These are phyloP conservation scores for Trichoderma lentiforme DNA, from an alignment of 2,329 filamentous ascomycete species.

Conservation along the genomic window DNA sequence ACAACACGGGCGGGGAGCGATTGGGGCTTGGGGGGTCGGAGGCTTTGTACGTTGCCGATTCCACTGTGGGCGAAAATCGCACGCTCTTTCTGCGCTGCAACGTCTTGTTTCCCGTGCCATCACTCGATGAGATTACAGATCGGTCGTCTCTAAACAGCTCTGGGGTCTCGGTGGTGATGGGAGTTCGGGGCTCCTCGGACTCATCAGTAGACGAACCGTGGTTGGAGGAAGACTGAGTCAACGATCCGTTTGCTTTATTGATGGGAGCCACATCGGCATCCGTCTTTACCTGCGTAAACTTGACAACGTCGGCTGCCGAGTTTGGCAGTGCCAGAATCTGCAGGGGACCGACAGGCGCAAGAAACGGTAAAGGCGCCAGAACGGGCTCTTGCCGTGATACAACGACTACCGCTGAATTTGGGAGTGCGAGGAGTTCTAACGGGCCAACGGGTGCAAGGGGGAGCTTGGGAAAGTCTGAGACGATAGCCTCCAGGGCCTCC, in stretches of 20 bases:
- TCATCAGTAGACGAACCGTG: constrained; percentile 13
- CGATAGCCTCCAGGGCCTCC: not conserved
- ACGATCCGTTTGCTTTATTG: not conserved
- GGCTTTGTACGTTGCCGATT: constrained; percentile 58
- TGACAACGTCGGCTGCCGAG: constrained; percentile 33
- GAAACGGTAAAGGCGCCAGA: not conserved
- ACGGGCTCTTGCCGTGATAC: not conserved
- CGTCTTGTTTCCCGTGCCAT: constrained; percentile 23
- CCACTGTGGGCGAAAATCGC: constrained; percentile 65
- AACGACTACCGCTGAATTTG: constrained; percentile 43
- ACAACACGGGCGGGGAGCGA: constrained; percentile 27
- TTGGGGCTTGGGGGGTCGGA: constrained; percentile 51
- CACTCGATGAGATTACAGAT: constrained; percentile 22
- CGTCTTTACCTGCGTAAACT: not conserved
- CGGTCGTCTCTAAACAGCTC: not conserved
- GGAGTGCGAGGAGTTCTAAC: constrained; percentile 44
- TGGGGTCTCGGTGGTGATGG: constrained; percentile 17
- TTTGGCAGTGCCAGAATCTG: constrained; percentile 48
- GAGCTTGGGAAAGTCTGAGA: not conserved
- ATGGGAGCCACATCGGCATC: not conserved
- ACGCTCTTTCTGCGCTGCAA: constrained; percentile 59
- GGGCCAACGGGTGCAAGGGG: constrained; percentile 44
- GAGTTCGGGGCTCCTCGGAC: constrained; percentile 7
- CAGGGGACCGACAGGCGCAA: constrained; percentile 6
- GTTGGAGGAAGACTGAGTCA: not conserved